Evolutionary conservation across 202 grass and related monocot genomes (phyloP).

Genomic region (Hordeum pubiflorum): DNA sequence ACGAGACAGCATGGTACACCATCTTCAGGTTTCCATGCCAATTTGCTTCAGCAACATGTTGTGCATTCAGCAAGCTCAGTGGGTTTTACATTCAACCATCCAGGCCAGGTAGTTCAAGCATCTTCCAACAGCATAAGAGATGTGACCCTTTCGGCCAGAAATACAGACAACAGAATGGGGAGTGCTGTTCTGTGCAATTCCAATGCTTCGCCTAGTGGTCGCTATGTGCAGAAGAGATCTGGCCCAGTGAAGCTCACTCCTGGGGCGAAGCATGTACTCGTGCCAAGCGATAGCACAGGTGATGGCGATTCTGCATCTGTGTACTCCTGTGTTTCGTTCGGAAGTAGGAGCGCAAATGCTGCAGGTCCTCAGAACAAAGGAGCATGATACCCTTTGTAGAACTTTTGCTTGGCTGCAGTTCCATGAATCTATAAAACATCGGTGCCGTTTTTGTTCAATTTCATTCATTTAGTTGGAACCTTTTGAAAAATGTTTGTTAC

Average conservation of each 20-base stretch:
- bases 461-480: not conserved
- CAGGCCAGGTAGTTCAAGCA: conserved; percentile 16
- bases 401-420: not conserved
- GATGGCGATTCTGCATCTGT: conserved; percentile 32
- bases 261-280: conserved; percentile 58
- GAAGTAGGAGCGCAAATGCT: conserved; percentile 10
- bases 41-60: conserved; percentile 23
- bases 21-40: conserved; percentile 24
- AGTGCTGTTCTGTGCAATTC: conserved; percentile 18
- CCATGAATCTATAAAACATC: not conserved
- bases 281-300: conserved; percentile 28
- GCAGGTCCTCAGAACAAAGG: conserved; percentile 10
- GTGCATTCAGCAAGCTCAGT: conserved; percentile 15
- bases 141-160: conserved; percentile 1
- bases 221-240: conserved; percentile 22
- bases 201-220: conserved; percentile 16
- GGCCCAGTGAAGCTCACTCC: conserved; percentile 50
- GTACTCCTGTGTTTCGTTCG: conserved; percentile 34
- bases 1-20: not conserved
- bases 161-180: conserved; percentile 9
- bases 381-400: not conserved
- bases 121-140: conserved; percentile 7
- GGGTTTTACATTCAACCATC: not conserved
- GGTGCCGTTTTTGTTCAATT: not conserved
- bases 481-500: not conserved